Base-by-base conservation (phyloP, 257 asterid genomes). In the Solanum pimpinellifolium region DNA sequence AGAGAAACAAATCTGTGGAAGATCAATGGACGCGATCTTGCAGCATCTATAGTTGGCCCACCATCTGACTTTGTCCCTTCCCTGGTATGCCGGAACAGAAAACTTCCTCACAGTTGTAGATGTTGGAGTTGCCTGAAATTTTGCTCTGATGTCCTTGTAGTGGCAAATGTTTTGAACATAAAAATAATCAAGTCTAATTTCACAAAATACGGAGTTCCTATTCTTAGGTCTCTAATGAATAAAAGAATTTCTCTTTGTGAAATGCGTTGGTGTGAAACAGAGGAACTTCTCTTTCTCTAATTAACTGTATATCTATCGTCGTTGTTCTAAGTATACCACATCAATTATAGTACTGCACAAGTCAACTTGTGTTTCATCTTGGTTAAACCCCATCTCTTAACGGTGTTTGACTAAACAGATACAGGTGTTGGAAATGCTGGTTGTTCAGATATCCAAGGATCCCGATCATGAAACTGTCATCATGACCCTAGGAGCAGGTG, bases 401-500 rank as follows among this genome's bases (percentile, higher is more conserved):
- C 46, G 56, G 9, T 62, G 60, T 25, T 46, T 20, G 4, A 81
- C 29, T 44, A 56, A 39, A 76, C 88, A 89, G 93, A 89, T 82
- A 6, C 80, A 88, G 23, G 88, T 87, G 77, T 88, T 90, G 59
- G 88, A 87, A 56, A 89, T 66, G 88, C 85, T 90, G 89, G 92
- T 88, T 9, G 77, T 52, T 44, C 76, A 42, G 80, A 56, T 86
- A 83, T 88, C 87, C 15, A 69, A 81, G 83, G 86, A 91, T 74
- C 88, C 85, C 37, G 25, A 16, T 66, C 85, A 56, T 84, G 87
- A 88, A 47, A 85, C 69, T 77, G 90, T 91, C 62, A 80, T 91
- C 87, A 85, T 90, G 90, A 89, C 93, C 25, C 47, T 90, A 46
- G 92, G 92, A 82, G 86, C 91, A 66, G 92, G 93, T 90, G 56